These are phyloP conservation scores for Yamadazyma atmosphaerica DNA, from an alignment of 1,139 yeast genomes.

Conservation along the genomic window DNA sequence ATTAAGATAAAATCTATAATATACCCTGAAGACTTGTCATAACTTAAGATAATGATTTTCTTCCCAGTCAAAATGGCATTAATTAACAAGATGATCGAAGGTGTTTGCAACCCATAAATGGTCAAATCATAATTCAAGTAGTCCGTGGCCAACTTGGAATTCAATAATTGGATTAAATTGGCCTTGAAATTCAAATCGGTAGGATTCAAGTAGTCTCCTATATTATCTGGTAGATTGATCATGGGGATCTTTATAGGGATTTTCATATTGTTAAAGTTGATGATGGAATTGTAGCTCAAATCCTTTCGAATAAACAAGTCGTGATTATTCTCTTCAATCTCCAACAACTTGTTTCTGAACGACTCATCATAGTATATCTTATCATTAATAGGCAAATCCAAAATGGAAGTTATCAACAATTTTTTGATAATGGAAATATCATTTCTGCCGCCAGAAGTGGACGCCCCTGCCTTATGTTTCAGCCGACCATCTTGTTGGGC, in stretches of 20 bases:
- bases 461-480: background rate
- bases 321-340: constrained; percentile 24
- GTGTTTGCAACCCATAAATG: constrained; percentile 58
- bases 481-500: background rate
- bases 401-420: constrained; percentile 43
- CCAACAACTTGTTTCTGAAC: constrained; percentile 39
- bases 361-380: constrained; percentile 42
- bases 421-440: constrained; percentile 35
- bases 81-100: constrained; percentile 55
- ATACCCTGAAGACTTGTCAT: constrained; percentile 53
- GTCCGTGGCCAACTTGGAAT: constrained; percentile 31
- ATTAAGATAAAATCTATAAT: constrained; percentile 58
- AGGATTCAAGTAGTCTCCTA: constrained; percentile 50
- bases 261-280: constrained; percentile 39
- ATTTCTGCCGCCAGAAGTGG: background rate
- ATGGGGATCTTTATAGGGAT: constrained; percentile 47
- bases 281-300: constrained; percentile 42
- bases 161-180: constrained; percentile 38
- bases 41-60: constrained; percentile 53
- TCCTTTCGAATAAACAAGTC: constrained; percentile 46
- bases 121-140: constrained; percentile 41
- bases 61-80: constrained; percentile 62
- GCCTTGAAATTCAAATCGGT: constrained; percentile 46
- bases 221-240: constrained; percentile 40
- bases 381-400: constrained; percentile 49